Percentiles rank a stretch among this genome's conserved stretches.
Conservation (phyloP, 139 green algal species). For the Haematococcus sp. region DNA sequence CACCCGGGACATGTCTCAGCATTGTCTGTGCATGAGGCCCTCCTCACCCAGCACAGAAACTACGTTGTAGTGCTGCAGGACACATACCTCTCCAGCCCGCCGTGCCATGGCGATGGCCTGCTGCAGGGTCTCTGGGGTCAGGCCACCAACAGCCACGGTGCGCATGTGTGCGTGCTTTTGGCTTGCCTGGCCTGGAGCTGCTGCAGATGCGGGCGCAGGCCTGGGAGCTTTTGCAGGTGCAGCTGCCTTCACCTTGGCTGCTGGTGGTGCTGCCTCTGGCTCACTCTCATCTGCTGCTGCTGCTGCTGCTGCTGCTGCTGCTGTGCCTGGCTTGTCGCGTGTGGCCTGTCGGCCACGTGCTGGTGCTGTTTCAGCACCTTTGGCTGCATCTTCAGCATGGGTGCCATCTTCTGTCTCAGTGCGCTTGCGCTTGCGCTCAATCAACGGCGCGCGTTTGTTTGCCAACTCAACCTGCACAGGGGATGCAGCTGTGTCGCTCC, state of each 20-base stretch:
- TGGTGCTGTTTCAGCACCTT: conserved; percentile 5
- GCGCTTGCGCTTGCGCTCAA: conserved; percentile 61
- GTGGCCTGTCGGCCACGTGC: conserved; percentile 14
- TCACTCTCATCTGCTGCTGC: conserved; percentile 3
- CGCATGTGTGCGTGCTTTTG: conserved; percentile 71
- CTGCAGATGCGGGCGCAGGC: conserved; percentile 8
- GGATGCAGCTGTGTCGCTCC: too few species aligned
- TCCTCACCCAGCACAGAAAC: too few species aligned
- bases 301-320: conserved; percentile 6
- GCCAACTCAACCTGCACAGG: conserved; percentile 68
- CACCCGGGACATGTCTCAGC: too few species aligned
- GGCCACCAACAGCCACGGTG: conserved; percentile 72
- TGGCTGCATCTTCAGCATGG: conserved; percentile 3
- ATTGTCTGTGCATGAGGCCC: too few species aligned
- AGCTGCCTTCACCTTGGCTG: not conserved
- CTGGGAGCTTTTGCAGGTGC: conserved; percentile 1
- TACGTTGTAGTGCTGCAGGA: too few species aligned
- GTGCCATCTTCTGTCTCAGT: not conserved
- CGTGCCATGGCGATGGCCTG: conserved; percentile 44
- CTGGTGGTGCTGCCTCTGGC: not conserved
- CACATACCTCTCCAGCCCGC: conserved; percentile 31
- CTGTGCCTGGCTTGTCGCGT: not conserved
- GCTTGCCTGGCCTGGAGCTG: conserved; percentile 4
- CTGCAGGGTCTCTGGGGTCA: conserved; percentile 33
- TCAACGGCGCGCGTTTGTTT: conserved; percentile 58